Percentiles rank a stretch among this genome's conserved stretches.
Conservation (phyloP, 202 grass and related monocot genomes). For the Musa balbisiana region DNA sequence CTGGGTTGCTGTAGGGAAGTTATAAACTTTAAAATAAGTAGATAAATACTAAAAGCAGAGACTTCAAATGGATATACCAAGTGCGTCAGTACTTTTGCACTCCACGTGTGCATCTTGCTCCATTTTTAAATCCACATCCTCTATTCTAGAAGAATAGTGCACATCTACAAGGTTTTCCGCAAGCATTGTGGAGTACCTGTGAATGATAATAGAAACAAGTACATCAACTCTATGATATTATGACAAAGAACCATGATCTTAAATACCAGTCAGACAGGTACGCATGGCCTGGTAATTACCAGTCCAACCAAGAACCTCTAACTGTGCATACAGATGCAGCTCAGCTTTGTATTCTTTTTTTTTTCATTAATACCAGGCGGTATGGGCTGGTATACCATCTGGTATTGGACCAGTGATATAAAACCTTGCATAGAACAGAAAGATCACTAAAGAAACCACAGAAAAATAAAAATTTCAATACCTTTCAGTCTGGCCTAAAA, state of each 20-base stretch:
- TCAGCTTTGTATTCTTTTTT: no score
- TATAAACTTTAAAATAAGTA: not conserved
- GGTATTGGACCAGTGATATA: no score
- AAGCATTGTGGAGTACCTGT: slow-evolving; percentile 97
- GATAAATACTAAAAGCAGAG: not conserved
- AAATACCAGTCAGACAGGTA: no score
- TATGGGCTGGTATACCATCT: no score
- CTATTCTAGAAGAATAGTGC: slow-evolving; percentile 39
- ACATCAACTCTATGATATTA: not conserved
- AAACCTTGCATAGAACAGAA: no score
- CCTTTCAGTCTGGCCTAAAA: slow-evolving; percentile 97
- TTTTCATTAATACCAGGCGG: no score
- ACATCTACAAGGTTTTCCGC: slow-evolving; percentile 88
- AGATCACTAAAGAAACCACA: not conserved
- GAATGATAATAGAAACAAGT: not conserved
- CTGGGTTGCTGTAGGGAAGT: slow-evolving; percentile 24
- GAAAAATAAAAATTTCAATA: slow-evolving; percentile 1
- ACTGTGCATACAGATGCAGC: no score
- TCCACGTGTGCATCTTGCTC: slow-evolving; percentile 41
- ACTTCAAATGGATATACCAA: slow-evolving; percentile 14
- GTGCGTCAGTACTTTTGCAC: slow-evolving; percentile 27
- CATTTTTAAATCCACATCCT: slow-evolving; percentile 23
- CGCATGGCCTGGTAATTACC: no score
- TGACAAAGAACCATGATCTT: not conserved
- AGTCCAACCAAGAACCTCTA: no score